phyloP scores from a whole-genome alignment of 257 asterid species.

The Ilex aquifolium region DNA sequence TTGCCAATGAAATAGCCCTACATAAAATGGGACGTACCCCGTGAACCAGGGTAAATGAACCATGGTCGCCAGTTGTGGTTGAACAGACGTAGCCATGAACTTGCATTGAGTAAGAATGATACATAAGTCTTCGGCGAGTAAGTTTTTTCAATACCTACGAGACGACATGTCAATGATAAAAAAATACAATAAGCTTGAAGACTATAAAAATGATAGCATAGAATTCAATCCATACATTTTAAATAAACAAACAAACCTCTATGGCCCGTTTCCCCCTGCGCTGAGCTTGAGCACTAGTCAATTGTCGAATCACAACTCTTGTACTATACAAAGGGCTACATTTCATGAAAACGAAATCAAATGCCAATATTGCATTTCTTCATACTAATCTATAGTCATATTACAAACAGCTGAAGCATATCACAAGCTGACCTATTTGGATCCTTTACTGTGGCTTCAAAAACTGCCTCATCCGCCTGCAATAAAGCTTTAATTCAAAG shows the following conservation, averaged over 20 bases:
- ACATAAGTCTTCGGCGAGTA: conserved; percentile 58
- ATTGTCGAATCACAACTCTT: conserved; percentile 73
- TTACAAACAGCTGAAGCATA: conserved; percentile 2
- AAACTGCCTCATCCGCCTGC: conserved; percentile 79
- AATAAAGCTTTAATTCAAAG: conserved; percentile 10
- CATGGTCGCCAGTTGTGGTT: conserved; percentile 45
- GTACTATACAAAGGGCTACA: conserved; percentile 74
- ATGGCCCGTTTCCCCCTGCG: conserved; percentile 91
- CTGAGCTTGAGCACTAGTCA: conserved; percentile 64
- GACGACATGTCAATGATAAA: conserved; percentile 1
- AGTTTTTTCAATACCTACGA: conserved; percentile 78
- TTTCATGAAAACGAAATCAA: conserved; percentile 19
- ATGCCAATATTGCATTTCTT: conserved; percentile 9
- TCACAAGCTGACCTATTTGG: conserved; percentile 50
- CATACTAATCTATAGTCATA: background rate
- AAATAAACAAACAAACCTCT: conserved; percentile 49
- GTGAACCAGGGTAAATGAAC: conserved; percentile 76
- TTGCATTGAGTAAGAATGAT: conserved; percentile 89
- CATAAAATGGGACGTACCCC: conserved; percentile 44
- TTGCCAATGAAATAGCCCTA: too few relatives aligned
- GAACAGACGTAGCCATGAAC: conserved; percentile 88
- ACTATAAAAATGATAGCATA: conserved; percentile 1
- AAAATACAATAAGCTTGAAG: conserved; percentile 15
- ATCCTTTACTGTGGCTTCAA: conserved; percentile 79
- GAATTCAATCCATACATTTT: background rate